These are phyloP conservation scores for Nematodospora anomalae DNA, from an alignment of 1,139 yeast species.

Conservation along the genomic window DNA sequence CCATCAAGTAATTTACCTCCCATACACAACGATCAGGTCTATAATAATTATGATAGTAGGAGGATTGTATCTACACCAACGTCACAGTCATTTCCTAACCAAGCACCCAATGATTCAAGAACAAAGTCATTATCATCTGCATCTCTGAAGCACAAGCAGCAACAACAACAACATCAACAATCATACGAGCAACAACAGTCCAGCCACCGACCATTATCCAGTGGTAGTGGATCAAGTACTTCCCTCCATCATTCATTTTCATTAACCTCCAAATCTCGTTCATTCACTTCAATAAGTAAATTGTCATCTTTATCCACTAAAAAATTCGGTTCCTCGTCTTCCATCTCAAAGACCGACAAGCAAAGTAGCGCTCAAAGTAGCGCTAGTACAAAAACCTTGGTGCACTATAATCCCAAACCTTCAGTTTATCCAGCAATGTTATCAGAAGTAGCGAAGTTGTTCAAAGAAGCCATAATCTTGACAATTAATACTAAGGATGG, in stretches of 20 bases:
- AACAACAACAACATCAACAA: slow-evolving; percentile 16
- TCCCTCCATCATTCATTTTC: slow-evolving; percentile 39
- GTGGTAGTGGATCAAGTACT: slow-evolving; percentile 24
- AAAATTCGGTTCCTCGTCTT: slow-evolving; percentile 38
- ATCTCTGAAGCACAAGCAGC: slow-evolving; percentile 15
- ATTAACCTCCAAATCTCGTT: slow-evolving; percentile 42
- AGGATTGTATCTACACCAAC: slow-evolving; percentile 29
- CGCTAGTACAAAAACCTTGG: slow-evolving; percentile 8
- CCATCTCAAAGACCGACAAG: slow-evolving; percentile 34
- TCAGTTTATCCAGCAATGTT: slow-evolving; percentile 84
- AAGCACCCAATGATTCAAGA: slow-evolving; percentile 19
- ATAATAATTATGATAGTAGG: slow-evolving; percentile 16
- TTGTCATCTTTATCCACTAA: slow-evolving; percentile 45
- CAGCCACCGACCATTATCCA: slow-evolving; percentile 17
- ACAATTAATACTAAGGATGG: slow-evolving; percentile 91
- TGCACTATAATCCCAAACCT: slow-evolving; percentile 45
- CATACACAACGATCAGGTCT: slow-evolving; percentile 19
- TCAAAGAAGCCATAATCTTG: slow-evolving; percentile 67
- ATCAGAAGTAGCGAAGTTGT: slow-evolving; percentile 79
- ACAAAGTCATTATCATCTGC: slow-evolving; percentile 26
- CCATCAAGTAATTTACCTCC: slow-evolving; percentile 20
- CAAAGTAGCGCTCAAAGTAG: slow-evolving; percentile 29
- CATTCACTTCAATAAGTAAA: slow-evolving; percentile 45
- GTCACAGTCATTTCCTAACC: slow-evolving; percentile 16
- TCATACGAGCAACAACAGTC: slow-evolving; percentile 5